A percentile compares a stretch with the other conserved stretches of the same genome.
These are phyloP conservation scores for Saposhnikovia divaricata DNA, from an alignment of 129 eudicot genomes.

Conservation along the genomic window DNA sequence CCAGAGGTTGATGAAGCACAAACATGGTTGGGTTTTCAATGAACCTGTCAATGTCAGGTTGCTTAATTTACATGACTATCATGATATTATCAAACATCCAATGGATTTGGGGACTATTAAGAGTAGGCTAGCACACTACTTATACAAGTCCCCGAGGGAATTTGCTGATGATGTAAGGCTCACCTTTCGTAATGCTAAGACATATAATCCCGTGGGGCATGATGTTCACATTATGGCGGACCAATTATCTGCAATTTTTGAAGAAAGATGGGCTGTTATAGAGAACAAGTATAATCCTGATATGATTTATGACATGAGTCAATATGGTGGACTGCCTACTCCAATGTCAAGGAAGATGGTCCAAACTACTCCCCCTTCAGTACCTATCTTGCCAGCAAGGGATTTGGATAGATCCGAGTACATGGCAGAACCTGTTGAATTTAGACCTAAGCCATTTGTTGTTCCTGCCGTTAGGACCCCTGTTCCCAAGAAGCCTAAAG, in stretches of 20 bases:
- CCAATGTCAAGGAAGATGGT: constrained; percentile 58
- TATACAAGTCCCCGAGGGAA: constrained; percentile 70
- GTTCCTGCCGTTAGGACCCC: constrained; percentile 53
- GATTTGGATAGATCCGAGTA: constrained; percentile 45
- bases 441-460: constrained; percentile 28
- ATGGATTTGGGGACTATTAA: constrained; percentile 95
- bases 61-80: constrained; percentile 75
- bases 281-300: constrained; percentile 49
- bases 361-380: constrained; percentile 22
- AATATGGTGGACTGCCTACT: constrained; percentile 49
- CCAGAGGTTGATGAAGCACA: constrained; percentile 84
- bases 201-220: constrained; percentile 86
- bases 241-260: constrained; percentile 44
- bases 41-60: constrained; percentile 67
- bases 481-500: constrained; percentile 81
- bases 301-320: constrained; percentile 47
- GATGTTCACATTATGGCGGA: constrained; percentile 91
- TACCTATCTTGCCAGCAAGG: constrained; percentile 29
- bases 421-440: constrained; percentile 32
- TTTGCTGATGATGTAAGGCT: constrained; percentile 94
- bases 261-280: constrained; percentile 72
- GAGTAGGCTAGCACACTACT: constrained; percentile 55
- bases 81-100: constrained; percentile 70
- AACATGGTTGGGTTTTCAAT: constrained; percentile 86
- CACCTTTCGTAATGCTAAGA: constrained; percentile 82